Conservation (phyloP, 768 basidiomycete genomes). For the Xanthoconium stramineum region DNA sequence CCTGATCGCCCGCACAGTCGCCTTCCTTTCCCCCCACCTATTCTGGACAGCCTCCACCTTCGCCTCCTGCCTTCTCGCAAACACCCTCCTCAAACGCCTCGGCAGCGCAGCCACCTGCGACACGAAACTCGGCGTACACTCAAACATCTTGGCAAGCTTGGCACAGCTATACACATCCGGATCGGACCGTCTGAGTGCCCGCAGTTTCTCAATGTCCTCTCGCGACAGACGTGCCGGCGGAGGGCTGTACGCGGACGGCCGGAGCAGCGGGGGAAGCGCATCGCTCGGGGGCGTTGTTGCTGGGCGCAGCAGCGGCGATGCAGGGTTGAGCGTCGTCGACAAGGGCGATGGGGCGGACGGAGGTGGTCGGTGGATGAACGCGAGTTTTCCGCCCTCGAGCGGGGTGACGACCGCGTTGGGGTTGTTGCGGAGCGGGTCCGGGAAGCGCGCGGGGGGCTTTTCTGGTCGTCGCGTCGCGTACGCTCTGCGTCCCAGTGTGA, state of each 20-base stretch:
- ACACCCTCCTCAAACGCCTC: constrained; percentile 43
- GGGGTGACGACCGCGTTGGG: constrained; percentile 49
- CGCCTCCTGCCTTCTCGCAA: constrained; percentile 42
- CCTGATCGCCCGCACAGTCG: constrained; percentile 58
- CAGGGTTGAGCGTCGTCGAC: constrained; percentile 66
- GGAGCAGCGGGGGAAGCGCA: constrained; percentile 48
- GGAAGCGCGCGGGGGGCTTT: constrained; percentile 49
- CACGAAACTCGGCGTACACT: constrained; percentile 67
- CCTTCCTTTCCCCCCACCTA: constrained; percentile 71
- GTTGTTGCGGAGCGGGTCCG: constrained; percentile 55
- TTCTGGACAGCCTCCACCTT: constrained; percentile 46
- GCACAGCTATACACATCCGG: constrained; percentile 58
- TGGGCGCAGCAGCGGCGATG: constrained; percentile 65
- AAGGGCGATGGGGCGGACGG: constrained; percentile 70
- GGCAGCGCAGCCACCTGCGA: constrained; percentile 60
- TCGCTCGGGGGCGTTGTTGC: constrained; percentile 23
- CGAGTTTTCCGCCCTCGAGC: constrained; percentile 54
- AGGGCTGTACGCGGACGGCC: constrained; percentile 36
- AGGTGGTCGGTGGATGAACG: constrained; percentile 84
- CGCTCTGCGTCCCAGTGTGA: constrained; percentile 21
- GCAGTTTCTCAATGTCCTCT: constrained; percentile 54
- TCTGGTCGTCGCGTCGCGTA: constrained; percentile 42
- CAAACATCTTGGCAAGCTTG: constrained; percentile 74
- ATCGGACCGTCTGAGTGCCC: constrained; percentile 52
- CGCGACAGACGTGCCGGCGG: constrained; percentile 44